Conservation (phyloP, 1,284 basidiomycete genomes). For the Rhodotorula sp. region DNA sequence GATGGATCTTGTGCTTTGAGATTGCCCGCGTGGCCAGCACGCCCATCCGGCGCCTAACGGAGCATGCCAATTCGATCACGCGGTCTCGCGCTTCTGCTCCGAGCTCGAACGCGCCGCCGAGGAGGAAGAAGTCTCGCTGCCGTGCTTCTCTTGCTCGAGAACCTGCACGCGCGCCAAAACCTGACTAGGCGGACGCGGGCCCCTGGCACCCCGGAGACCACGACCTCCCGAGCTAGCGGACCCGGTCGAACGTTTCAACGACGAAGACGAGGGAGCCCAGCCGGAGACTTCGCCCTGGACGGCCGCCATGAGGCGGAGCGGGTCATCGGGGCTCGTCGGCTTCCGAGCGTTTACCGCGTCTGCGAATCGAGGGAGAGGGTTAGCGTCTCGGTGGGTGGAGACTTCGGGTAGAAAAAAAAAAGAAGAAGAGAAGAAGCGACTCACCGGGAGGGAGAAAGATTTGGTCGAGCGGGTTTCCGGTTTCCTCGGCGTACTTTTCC, state of each 20-base stretch:
- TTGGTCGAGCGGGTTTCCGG: too few relatives aligned
- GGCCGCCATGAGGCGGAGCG: too few relatives aligned
- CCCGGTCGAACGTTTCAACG: slow-evolving; percentile 17
- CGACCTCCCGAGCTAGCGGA: background rate
- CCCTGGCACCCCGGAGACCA: slow-evolving; percentile 22
- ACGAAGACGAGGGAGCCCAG: background rate
- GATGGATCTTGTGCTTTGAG: background rate
- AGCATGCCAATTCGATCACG: background rate
- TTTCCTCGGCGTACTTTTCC: background rate
- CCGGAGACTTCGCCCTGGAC: too few relatives aligned
- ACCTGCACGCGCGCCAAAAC: slow-evolving; percentile 1
- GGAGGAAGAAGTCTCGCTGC: background rate
- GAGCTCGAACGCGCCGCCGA: background rate
- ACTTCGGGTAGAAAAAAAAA: too few relatives aligned
- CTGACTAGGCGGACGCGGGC: slow-evolving; percentile 18
- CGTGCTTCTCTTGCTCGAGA: background rate
- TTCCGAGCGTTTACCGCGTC: too few relatives aligned
- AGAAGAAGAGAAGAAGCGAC: too few relatives aligned
- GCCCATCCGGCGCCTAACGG: too few relatives aligned
- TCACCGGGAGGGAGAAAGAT: too few relatives aligned
- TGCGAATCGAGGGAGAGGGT: too few relatives aligned
- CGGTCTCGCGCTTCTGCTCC: background rate
- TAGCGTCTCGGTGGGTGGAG: too few relatives aligned
- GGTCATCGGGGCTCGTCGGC: too few relatives aligned
- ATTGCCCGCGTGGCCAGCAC: too few relatives aligned